Percentiles rank a stretch among this genome's conserved stretches.
Conservation (phyloP, 1,284 basidiomycete species). For the Fomitopsis betulina region DNA sequence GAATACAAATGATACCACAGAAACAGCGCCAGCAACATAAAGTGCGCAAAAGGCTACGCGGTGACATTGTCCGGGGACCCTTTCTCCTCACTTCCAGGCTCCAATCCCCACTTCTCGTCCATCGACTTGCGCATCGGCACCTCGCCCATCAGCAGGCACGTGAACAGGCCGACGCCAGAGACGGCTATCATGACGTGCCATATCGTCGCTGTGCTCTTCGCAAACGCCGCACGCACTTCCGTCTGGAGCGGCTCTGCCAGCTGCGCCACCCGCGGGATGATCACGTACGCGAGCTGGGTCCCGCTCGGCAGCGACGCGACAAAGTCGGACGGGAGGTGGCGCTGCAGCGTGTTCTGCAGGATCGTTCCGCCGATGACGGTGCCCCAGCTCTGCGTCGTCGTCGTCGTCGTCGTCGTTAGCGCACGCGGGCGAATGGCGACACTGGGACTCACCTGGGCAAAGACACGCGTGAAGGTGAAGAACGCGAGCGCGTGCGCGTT, state of each 20-base stretch:
- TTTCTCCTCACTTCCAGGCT: constrained; percentile 5
- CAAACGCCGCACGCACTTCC: constrained; percentile 32
- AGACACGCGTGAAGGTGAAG: constrained; percentile 27
- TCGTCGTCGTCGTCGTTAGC: not conserved
- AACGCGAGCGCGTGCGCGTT: constrained; percentile 28
- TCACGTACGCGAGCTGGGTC: constrained; percentile 31
- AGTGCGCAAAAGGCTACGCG: too few relatives aligned
- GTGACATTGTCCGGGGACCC: not conserved
- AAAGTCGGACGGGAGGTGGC: constrained; percentile 30
- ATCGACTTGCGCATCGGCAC: constrained; percentile 26
- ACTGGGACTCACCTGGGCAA: constrained; percentile 16
- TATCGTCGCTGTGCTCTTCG: constrained; percentile 25
- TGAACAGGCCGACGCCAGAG: constrained; percentile 26
- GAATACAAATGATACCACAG: too few relatives aligned
- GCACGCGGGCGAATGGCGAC: not conserved
- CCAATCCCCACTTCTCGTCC: constrained; percentile 20
- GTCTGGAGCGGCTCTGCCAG: constrained; percentile 28
- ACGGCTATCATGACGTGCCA: constrained; percentile 35
- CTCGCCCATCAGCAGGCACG: constrained; percentile 29
- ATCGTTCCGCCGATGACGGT: constrained; percentile 33
- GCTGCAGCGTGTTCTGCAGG: constrained; percentile 35
- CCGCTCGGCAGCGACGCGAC: constrained; percentile 26
- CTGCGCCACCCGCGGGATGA: constrained; percentile 30
- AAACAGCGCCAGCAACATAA: too few relatives aligned
- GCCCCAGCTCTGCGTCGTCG: constrained; percentile 37